Conservation (phyloP, 1,284 basidiomycete genomes). For the Pascua sp. region DNA sequence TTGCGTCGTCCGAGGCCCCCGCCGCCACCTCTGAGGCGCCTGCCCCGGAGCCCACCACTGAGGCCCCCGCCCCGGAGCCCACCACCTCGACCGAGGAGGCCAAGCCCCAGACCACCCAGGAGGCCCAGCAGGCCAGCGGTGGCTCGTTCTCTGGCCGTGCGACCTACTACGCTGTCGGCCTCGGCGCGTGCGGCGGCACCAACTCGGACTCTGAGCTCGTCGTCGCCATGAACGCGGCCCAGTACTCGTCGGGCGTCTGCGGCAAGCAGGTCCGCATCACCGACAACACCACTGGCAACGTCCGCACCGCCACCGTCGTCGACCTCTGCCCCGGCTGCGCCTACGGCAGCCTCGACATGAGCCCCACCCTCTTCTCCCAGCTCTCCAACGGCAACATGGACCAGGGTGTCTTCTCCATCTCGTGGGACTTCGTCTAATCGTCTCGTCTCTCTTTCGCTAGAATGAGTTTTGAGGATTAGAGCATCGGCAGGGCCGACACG, state of each 20-base stretch:
- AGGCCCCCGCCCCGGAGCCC: slow-evolving; percentile 17
- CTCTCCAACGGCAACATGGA: slow-evolving; percentile 35
- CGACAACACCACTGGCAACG: slow-evolving; percentile 59
- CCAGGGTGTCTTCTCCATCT: slow-evolving; percentile 44
- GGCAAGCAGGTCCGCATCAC: slow-evolving; percentile 64
- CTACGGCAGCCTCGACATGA: slow-evolving; percentile 53
- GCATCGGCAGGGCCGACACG: too few species aligned
- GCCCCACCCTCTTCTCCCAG: slow-evolving; percentile 47
- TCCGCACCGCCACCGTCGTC: slow-evolving; percentile 61
- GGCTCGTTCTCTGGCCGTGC: slow-evolving; percentile 8
- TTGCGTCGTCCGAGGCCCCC: too few species aligned
- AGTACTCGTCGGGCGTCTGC: slow-evolving; percentile 23
- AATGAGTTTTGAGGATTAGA: too few species aligned
- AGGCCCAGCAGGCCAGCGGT: not conserved
- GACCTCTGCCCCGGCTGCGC: slow-evolving; percentile 49
- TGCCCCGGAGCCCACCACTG: not conserved
- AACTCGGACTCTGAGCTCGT: slow-evolving; percentile 34
- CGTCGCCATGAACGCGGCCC: slow-evolving; percentile 38
- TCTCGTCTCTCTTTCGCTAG: too few species aligned
- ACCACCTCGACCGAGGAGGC: not conserved
- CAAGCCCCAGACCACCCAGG: not conserved
- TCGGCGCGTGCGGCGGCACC: slow-evolving; percentile 38
- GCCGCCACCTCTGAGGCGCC: too few species aligned
- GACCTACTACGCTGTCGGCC: slow-evolving; percentile 44
- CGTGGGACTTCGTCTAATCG: not conserved